Evolutionary conservation across 2,329 filamentous ascomycete genomes (phyloP).

Genomic region (Aureobasidium mangrovei): DNA sequence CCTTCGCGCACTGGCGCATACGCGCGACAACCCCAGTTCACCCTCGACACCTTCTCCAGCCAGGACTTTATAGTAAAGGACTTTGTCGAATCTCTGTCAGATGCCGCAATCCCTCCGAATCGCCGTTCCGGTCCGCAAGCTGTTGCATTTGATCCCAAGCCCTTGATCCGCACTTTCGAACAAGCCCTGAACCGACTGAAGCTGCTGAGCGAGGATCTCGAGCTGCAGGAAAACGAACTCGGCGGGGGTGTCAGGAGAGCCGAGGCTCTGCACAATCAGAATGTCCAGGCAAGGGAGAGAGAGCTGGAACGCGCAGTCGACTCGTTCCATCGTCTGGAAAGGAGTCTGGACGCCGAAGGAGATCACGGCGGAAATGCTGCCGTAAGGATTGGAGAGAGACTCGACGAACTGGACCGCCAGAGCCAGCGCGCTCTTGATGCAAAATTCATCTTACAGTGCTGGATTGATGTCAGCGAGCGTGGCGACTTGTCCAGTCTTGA

Average conservation of each 20-base stretch:
- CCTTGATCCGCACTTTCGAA: conserved; percentile 91
- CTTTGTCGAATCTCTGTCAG: conserved; percentile 88
- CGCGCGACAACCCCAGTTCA: conserved; percentile 49
- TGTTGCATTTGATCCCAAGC: conserved; percentile 78
- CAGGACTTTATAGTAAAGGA: conserved; percentile 94
- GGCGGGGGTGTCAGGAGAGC: conserved; percentile 82
- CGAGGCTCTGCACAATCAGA: conserved; percentile 85
- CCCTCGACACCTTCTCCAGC: conserved; percentile 61
- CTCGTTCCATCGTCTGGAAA: conserved; percentile 83
- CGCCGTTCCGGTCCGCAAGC: conserved; percentile 54
- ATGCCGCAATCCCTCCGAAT: conserved; percentile 68
- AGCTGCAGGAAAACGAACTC: conserved; percentile 83
- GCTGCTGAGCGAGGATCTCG: conserved; percentile 70
- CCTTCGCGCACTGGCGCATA: conserved; percentile 18
- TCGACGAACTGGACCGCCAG: conserved; percentile 93
- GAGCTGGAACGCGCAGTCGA: conserved; percentile 89
- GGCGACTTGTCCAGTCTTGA: conserved; percentile 82
- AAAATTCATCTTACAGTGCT: conserved; percentile 91
- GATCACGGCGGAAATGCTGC: conserved; percentile 73
- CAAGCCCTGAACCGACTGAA: conserved; percentile 60
- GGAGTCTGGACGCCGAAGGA: conserved; percentile 53
- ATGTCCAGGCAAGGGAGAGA: conserved; percentile 73
- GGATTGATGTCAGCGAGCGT: conserved; percentile 87
- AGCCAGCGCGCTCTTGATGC: conserved; percentile 83
- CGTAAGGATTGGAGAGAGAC: conserved; percentile 84